Base-by-base conservation (phyloP, 2,329 filamentous ascomycete genomes). In the Rutstroemia sp. region DNA sequence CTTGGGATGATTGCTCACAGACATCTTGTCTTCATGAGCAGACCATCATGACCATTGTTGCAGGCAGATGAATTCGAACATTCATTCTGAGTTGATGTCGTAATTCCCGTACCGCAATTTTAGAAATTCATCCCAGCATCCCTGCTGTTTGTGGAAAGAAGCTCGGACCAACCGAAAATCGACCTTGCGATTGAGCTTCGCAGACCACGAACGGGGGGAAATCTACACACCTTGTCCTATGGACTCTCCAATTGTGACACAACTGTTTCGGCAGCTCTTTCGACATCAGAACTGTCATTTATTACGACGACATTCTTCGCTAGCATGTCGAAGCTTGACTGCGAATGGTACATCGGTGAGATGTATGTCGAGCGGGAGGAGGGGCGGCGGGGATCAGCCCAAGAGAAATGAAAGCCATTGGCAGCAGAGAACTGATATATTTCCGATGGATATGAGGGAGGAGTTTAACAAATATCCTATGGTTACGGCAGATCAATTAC, bases 261-360 rank as follows among this genome's bases (percentile, higher is more conserved):
- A 86, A 69, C 79, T 96, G 69, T 92, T 96, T 68, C 83, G 88
- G 66, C 88, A 90, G 75, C 82, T 97, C 44, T 95, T 95, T 66
- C 83, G 83, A 46, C 88, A 92, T 67, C 81, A 82, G 49, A 78
- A 83, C 50, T 87, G 85, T 68, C 78, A 80, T 67, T 75, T 77
- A 54, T 71, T 79, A 62, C 74, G 76, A 54, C 74, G 72, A 54
- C 69, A 69, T 74, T 62, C 66, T 12, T 52, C 62, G 9, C 34
- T 66, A 34, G 61, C 64, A 7, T 54, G 63, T 41, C 62, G 63
- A 51, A 64, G 59, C 56, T 74, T 72, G 45, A 66, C 73, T 66
- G 73, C 72, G 53, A 71, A 69, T 52, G 69, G 61, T 67, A 60
- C 72, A 64, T 67, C 71, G 64, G 60, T 69, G 68, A 72, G 68